Conservation (phyloP, 345 rosid genomes). For the Sonneratia alba region DNA sequence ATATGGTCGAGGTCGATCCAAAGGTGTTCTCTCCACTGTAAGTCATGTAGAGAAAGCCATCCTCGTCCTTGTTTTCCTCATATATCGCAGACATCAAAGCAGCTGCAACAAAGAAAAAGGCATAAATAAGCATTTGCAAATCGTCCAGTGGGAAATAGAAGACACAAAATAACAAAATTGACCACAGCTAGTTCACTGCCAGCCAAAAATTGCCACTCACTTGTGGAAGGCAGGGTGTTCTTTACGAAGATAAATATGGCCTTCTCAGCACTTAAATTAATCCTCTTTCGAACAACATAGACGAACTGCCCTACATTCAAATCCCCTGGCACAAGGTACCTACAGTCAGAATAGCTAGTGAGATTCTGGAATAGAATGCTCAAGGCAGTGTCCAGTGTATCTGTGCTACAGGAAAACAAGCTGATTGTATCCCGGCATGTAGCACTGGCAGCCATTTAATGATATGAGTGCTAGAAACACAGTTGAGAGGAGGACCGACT, state of each 20-base stretch:
- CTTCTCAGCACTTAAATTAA: conserved; percentile 65
- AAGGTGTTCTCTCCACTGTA: conserved; percentile 79
- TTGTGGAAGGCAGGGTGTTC: conserved; percentile 60
- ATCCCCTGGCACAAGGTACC: conserved; percentile 75
- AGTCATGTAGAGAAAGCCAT: conserved; percentile 67
- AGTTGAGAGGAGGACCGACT: conserved; percentile 19
- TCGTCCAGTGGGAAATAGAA: too few species aligned
- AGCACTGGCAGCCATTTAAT: not conserved
- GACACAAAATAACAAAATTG: not conserved
- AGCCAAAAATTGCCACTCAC: conserved; percentile 14
- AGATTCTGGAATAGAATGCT: too few species aligned
- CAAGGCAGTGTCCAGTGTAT: too few species aligned
- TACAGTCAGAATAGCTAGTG: conserved; percentile 4
- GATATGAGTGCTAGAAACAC: not conserved
- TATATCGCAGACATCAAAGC: conserved; percentile 53
- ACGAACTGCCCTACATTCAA: conserved; percentile 69
- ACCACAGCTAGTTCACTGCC: not conserved
- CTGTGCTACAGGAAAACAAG: not conserved
- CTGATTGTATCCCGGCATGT: not conserved
- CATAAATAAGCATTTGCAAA: too few species aligned
- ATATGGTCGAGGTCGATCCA: conserved; percentile 14
- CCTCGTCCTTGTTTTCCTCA: conserved; percentile 63
- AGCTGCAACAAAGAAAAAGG: conserved; percentile 25
- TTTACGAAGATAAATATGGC: conserved; percentile 65
- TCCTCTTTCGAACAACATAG: conserved; percentile 72